Conservation (phyloP, 192 early-diverging fungal genomes). For the Neocallimastix lanati region DNA sequence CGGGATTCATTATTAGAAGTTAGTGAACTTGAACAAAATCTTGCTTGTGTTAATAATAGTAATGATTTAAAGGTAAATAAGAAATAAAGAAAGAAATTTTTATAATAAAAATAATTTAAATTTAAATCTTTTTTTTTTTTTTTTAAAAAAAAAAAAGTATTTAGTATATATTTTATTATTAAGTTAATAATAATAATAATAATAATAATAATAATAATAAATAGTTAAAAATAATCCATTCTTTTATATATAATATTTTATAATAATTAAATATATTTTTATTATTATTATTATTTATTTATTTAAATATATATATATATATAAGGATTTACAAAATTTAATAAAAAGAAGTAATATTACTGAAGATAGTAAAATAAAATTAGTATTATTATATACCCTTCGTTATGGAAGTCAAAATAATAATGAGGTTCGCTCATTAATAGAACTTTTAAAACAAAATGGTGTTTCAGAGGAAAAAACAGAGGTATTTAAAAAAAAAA, state of each 20-base stretch:
- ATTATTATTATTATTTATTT: no score
- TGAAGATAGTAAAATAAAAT: not conserved
- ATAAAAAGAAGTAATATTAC: not conserved
- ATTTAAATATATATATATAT: no score
- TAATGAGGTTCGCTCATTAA: not conserved
- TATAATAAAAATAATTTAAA: no score
- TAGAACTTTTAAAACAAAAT: not conserved
- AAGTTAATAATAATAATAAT: no score
- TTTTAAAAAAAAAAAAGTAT: no score
- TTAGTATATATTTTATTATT: no score
- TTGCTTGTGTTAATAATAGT: conserved; percentile 73
- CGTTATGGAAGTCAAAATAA: not conserved
- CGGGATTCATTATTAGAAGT: conserved; percentile 60
- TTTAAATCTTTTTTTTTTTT: no score
- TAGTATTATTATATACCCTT: not conserved
- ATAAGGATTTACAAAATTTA: not conserved
- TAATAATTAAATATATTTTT: no score
- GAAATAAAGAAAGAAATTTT: not conserved
- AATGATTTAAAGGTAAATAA: conserved; percentile 56
- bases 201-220: no score
- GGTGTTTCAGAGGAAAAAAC: not conserved
- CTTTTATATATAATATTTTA: no score
- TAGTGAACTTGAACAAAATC: conserved; percentile 82
- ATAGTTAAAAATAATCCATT: no score
- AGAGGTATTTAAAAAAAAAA: not conserved